Percentiles rank a stretch among this genome's conserved stretches.
phyloP scores from a whole-genome alignment of 2,329 filamentous ascomycete species.

The Cladobotryum protrusum region DNA sequence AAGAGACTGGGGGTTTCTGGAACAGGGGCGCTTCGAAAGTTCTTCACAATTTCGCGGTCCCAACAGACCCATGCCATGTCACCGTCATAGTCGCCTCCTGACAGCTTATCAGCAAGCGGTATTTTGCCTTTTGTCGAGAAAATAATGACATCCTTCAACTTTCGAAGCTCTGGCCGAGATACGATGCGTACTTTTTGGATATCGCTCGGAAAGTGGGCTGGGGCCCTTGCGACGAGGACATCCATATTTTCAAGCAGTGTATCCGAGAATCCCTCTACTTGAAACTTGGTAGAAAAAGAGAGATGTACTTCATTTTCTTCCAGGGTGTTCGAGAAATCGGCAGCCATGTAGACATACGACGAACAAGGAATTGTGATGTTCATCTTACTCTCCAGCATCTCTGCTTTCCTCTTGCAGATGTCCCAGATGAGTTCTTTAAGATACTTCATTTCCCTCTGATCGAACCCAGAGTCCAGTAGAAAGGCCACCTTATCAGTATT shows the following conservation, averaged over 20 bases:
- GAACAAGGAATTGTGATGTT: conserved; percentile 57
- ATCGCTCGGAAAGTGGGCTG: conserved; percentile 64
- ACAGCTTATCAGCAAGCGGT: conserved; percentile 63
- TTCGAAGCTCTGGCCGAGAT: conserved; percentile 53
- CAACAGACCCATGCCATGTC: conserved; percentile 75
- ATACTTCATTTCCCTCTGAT: conserved; percentile 40
- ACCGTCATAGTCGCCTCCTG: conserved; percentile 77
- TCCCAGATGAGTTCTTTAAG: conserved; percentile 42
- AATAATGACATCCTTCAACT: conserved; percentile 71
- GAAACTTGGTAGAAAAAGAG: conserved; percentile 61
- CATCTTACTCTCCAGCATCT: conserved; percentile 47
- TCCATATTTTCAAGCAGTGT: conserved; percentile 51
- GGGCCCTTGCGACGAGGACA: conserved; percentile 62
- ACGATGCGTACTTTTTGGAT: conserved; percentile 62
- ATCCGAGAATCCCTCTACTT: conserved; percentile 46
- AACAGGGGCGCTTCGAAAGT: conserved; percentile 56
- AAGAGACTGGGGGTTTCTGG: conserved; percentile 36
- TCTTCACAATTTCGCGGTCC: conserved; percentile 57
- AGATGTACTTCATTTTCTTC: conserved; percentile 62
- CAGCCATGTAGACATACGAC: conserved; percentile 58
- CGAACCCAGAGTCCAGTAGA: conserved; percentile 56
- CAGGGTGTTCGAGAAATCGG: conserved; percentile 58
- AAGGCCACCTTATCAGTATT: conserved; percentile 47
- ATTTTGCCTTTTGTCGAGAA: conserved; percentile 59
- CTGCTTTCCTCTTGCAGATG: conserved; percentile 47